Evolutionary conservation across 1,139 yeast genomes (phyloP), one percentile per base, ranked within the genome.

Genomic region (Diutina scorzettiae): DNA sequence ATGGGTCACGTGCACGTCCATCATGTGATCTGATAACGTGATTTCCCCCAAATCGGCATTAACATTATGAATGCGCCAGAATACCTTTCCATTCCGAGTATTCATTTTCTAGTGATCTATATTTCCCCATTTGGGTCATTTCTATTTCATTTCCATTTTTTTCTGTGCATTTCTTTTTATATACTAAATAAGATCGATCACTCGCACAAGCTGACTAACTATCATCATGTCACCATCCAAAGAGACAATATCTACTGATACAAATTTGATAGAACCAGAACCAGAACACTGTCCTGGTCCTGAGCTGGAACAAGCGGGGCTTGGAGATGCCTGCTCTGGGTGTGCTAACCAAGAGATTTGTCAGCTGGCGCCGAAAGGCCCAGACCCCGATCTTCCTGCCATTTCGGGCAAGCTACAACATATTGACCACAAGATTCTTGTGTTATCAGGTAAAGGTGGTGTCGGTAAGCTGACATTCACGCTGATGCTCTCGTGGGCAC

Each of bases 241-340:
- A 27, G 30, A 27, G 5, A 27, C 30, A 14, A 5, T 14, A 11
- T 9, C 30, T 9, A 14, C 30, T 11, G n/a, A 5, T 14, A 11
- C 30, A 27, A 14, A 62, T 47, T 57, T 68, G 24, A 53, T 55
- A 42, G 74, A 74, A 0, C 81, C 84, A 2, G 87, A 82, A 53
- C 96, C 96, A 2, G 96, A 87, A 54, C 97, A 91, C 60, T 91
- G 99, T 65, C 98, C 98, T 0, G 99, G 98, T 0, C 95, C 97
- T 1, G 96, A 89, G 56, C 83, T 95, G 1, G 96, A 86, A 50
- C 63, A 66, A 43, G 98, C 99, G 2, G 99, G 99, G 7, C 77
- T 81, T 54, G 91, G 86, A 2, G 95, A 85, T 55, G 95, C 97
- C 12, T 93, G 99, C 58, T 71, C 66, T 14, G 96, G 96, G 14